Evolutionary conservation across 2,329 filamentous ascomycete genomes (phyloP).

Genomic region (Fusarium brachygibbosum): DNA sequence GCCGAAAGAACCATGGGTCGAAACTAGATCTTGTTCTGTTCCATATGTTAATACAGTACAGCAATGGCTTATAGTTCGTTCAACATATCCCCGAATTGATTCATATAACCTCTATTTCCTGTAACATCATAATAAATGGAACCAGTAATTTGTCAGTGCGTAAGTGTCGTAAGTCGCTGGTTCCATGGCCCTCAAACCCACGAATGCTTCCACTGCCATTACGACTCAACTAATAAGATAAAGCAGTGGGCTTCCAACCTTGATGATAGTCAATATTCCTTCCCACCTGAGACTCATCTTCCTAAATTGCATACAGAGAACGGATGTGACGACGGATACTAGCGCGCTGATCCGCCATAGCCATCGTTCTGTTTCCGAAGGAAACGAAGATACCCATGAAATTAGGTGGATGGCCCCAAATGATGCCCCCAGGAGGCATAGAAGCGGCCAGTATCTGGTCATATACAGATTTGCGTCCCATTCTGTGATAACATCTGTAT

Average conservation of each 20-base stretch:
- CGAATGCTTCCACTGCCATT: conserved; percentile 28
- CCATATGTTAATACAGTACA: too few species aligned
- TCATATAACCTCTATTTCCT: background rate
- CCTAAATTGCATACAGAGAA: conserved; percentile 21
- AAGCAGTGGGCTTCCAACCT: conserved; percentile 19
- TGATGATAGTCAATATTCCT: conserved; percentile 11
- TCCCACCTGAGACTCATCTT: conserved; percentile 22
- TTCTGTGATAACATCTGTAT: conserved; percentile 8
- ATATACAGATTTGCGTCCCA: conserved; percentile 27
- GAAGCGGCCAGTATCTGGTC: conserved; percentile 29
- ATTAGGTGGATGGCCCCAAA: conserved; percentile 27
- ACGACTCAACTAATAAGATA: conserved; percentile 28
- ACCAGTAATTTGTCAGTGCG: conserved; percentile 19
- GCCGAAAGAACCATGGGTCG: too few species aligned
- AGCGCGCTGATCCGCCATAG: conserved; percentile 23
- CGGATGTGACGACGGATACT: conserved; percentile 10
- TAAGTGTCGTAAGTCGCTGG: conserved; percentile 17
- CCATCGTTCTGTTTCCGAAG: conserved; percentile 21
- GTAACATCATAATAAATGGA: conserved; percentile 13
- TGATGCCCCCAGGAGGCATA: conserved; percentile 24
- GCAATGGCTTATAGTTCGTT: too few species aligned
- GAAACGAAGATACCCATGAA: conserved; percentile 26
- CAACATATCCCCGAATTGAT: background rate
- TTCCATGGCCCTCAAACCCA: conserved; percentile 22
- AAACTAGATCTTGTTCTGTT: too few species aligned